A percentile compares a stretch with the other conserved stretches of the same genome.
phyloP scores from a whole-genome alignment of 2,329 filamentous ascomycete species.

The Cladorrhinum sp. region DNA sequence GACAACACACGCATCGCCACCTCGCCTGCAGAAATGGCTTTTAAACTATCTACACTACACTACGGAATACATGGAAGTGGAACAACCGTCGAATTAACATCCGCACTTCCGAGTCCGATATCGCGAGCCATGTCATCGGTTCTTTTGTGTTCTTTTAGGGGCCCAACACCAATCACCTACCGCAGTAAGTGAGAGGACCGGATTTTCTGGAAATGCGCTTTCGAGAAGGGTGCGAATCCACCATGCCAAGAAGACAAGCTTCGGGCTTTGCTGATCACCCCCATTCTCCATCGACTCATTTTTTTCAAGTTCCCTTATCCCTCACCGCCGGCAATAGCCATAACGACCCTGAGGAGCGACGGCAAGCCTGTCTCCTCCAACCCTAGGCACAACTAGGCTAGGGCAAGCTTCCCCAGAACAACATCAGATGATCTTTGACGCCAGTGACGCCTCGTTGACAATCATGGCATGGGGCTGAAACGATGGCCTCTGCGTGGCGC shows the following conservation, averaged over 20 bases:
- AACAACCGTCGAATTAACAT: too few species aligned
- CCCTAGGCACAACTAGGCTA: too few species aligned
- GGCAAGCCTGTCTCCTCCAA: neutral
- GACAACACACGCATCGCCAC: too few species aligned
- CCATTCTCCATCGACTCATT: neutral
- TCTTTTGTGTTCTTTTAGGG: too few species aligned
- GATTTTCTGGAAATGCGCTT: neutral
- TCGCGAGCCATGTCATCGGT: too few species aligned
- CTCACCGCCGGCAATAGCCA: slow-evolving; percentile 8
- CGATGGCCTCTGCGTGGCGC: slow-evolving; percentile 25
- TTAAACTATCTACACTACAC: too few species aligned
- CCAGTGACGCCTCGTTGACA: slow-evolving; percentile 16
- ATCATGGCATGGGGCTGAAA: slow-evolving; percentile 22
- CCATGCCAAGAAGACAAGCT: slow-evolving; percentile 3
- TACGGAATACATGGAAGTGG: neutral
- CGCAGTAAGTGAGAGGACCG: neutral
- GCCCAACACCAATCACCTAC: too few species aligned
- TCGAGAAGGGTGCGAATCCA: neutral
- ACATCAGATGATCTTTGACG: slow-evolving; percentile 19
- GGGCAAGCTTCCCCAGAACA: slow-evolving; percentile 13
- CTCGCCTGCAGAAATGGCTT: neutral
- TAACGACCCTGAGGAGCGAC: neutral
- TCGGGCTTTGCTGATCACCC: neutral
- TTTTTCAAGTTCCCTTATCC: neutral
- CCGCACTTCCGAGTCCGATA: neutral